Evolutionary conservation across 768 basidiomycete species (phyloP), one percentile per base, ranked within the genome.

Genomic region (Termitomyces sp.): DNA sequence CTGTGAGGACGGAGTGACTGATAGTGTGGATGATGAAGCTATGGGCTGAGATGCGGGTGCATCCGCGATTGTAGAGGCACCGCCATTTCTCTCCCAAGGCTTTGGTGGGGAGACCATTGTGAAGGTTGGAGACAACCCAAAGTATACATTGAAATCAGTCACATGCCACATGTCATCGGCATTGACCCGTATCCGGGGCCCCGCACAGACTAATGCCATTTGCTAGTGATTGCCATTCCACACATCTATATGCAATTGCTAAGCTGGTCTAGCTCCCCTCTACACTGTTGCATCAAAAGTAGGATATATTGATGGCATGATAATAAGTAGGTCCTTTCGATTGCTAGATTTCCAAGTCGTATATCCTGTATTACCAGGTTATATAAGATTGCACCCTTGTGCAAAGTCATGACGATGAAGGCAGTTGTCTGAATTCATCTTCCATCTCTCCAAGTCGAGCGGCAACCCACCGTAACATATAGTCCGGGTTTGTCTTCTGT

Each of bases 41-140:
- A 76, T 36, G 54, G 75, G 38, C 43, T 74, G 55, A 37, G 72
- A 56, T 15, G 71, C 51, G 29, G 75, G 56, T 25, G 71, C 34
- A 6, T 60, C 62, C 2, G 43, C 51, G 40, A 76, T 60, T 45
- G 78, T 68, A 29, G 77, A 74, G 42, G 73, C 68, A 50, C 76
- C 74, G 8, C 82, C 82, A 51, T 75, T 76, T 56, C 86, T 83
- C 73, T 95, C 93, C 93, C 92, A 95, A 66, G 92, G 93, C 72
- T 94, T 94, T 71, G 92, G 92, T 50, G 92, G 92, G 29, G 92
- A 91, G 38, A 82, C 85, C 91, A 93, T 92, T 47, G 72, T 66
- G 43, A 46, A 45, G 25, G 63, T 52, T 50, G 46, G 57, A 61
- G 48, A 53, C 40, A 34, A 12, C n/a, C 40, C 40, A n/a, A 45